Evolutionary conservation across 495 filamentous ascomycete genomes (phyloP).

Genomic region (Aspergillus indologenus): DNA sequence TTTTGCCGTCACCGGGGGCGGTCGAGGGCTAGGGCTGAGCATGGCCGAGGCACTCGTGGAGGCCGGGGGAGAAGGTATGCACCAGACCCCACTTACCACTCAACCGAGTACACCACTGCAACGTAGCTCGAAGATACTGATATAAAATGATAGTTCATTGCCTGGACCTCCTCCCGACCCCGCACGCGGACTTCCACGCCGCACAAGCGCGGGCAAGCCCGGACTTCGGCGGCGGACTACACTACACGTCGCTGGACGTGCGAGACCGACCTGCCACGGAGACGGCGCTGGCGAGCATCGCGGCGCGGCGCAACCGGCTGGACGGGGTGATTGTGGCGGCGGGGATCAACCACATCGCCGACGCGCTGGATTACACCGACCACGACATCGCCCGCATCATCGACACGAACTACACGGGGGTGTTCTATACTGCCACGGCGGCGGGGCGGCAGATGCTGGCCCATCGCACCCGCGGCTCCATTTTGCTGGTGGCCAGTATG

Average conservation of each 20-base stretch:
- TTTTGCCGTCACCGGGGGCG: slow-evolving; percentile 61
- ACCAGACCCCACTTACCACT: no score
- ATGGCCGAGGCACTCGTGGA: slow-evolving; percentile 67
- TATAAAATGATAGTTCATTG: slow-evolving; percentile 50
- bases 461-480: slow-evolving; percentile 55
- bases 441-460: slow-evolving; percentile 73
- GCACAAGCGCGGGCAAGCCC: slow-evolving; percentile 45
- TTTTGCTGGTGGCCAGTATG: slow-evolving; percentile 77
- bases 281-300: slow-evolving; percentile 52
- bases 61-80: slow-evolving; percentile 60
- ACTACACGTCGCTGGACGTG: slow-evolving; percentile 64
- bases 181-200: slow-evolving; percentile 49
- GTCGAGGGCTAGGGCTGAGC: slow-evolving; percentile 59
- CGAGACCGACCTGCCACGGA: slow-evolving; percentile 54
- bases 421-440: slow-evolving; percentile 74
- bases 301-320: slow-evolving; percentile 50
- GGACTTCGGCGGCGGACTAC: slow-evolving; percentile 52
- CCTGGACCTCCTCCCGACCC: slow-evolving; percentile 53
- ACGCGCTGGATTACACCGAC: slow-evolving; percentile 64
- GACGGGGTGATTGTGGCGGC: slow-evolving; percentile 80
- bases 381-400: slow-evolving; percentile 64
- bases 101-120: no score
- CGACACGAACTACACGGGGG: slow-evolving; percentile 71
- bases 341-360: slow-evolving; percentile 71
- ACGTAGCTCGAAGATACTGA: no score